Conservation (phyloP, 805 yeast genomes). For the Candida hispaniensis region DNA sequence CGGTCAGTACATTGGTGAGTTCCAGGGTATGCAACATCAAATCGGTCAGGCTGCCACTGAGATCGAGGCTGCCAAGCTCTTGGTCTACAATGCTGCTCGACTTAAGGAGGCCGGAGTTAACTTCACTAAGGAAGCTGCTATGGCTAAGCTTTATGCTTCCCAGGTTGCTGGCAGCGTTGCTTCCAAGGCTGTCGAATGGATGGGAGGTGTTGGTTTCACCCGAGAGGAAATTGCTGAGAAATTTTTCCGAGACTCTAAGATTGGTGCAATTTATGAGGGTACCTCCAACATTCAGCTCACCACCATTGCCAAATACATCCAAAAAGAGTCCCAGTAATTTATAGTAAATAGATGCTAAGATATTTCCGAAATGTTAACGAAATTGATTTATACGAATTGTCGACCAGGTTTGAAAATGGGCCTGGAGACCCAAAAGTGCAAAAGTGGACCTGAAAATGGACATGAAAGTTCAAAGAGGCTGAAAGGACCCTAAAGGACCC, state of each 20-base stretch:
- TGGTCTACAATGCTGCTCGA: constrained; percentile 37
- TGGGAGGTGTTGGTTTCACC: constrained; percentile 40
- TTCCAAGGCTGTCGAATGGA: constrained; percentile 36
- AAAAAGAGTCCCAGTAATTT: constrained; percentile 24
- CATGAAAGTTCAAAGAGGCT: no score
- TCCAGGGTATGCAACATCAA: constrained; percentile 40
- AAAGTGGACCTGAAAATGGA: no score
- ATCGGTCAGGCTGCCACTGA: constrained; percentile 36
- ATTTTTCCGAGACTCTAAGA: constrained; percentile 36
- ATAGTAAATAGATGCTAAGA: neutral
- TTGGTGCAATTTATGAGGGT: constrained; percentile 38
- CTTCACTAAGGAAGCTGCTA: constrained; percentile 36
- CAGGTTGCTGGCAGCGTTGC: constrained; percentile 34
- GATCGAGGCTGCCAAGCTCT: constrained; percentile 35
- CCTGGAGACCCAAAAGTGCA: no score
- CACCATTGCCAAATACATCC: constrained; percentile 35
- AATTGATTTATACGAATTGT: no score
- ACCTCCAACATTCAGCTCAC: constrained; percentile 36
- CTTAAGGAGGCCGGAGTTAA: constrained; percentile 34
- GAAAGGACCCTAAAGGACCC: no score
- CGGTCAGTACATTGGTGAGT: constrained; percentile 34
- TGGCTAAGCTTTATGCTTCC: constrained; percentile 36
- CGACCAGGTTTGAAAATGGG: no score
- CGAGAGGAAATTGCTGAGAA: constrained; percentile 35
- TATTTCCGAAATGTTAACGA: no score